These are phyloP conservation scores for Mycosphaerella sp. DNA, from an alignment of 2,329 filamentous ascomycete species.

Conservation along the genomic window DNA sequence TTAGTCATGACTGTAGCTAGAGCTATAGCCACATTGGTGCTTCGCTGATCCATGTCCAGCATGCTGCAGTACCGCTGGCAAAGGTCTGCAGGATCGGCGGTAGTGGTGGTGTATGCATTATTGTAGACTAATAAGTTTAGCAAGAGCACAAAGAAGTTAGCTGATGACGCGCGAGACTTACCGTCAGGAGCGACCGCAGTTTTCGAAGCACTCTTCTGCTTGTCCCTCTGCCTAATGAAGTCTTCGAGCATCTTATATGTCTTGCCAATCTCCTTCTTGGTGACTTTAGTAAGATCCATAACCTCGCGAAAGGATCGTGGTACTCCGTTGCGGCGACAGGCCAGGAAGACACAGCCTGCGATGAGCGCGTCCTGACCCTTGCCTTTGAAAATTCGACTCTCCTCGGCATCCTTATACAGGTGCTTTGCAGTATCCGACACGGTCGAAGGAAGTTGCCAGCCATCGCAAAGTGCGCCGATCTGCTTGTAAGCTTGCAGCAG, in stretches of 20 bases:
- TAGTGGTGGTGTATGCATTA: conserved; percentile 27
- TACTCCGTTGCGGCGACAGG: conserved; percentile 81
- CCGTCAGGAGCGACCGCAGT: conserved; percentile 36
- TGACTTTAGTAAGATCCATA: conserved; percentile 83
- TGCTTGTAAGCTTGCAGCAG: conserved; percentile 79
- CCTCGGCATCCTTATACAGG: conserved; percentile 90
- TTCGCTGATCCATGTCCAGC: conserved; percentile 66
- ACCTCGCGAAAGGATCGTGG: conserved; percentile 92
- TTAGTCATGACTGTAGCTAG: conserved; percentile 71
- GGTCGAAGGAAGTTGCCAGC: conserved; percentile 70
- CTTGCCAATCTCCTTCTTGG: conserved; percentile 94
- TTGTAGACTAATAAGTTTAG: conserved; percentile 20
- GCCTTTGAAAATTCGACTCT: conserved; percentile 88
- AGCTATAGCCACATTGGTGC: conserved; percentile 72
- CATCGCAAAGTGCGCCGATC: conserved; percentile 81
- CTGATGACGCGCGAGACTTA: conserved; percentile 36
- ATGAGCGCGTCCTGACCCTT: conserved; percentile 92
- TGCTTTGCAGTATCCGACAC: conserved; percentile 88
- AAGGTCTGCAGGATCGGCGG: conserved; percentile 44
- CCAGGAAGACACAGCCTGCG: conserved; percentile 95
- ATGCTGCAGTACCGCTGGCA: conserved; percentile 85
- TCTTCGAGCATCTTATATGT: conserved; percentile 91
- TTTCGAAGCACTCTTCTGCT: conserved; percentile 41
- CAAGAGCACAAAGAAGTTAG: background rate
- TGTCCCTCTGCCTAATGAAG: conserved; percentile 70